These are phyloP conservation scores for Drechslerella coelobrocha DNA, from an alignment of 2,329 filamentous ascomycete species.

Conservation along the genomic window DNA sequence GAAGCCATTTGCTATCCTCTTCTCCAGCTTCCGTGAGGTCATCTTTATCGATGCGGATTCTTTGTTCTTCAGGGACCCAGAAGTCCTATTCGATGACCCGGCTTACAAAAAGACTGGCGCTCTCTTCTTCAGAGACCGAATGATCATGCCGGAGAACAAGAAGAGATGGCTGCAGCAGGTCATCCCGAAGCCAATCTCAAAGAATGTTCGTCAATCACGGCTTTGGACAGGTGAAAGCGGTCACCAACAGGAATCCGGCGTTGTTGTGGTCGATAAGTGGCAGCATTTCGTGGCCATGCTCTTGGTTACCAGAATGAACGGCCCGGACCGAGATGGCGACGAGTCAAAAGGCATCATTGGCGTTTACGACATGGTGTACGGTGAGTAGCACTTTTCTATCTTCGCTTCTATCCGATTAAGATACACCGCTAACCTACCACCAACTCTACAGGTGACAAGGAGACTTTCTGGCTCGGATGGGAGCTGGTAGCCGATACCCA, in stretches of 20 bases:
- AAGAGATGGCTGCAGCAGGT: slow-evolving; percentile 60
- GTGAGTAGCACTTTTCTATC: slow-evolving; percentile 52
- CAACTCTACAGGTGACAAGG: slow-evolving; percentile 60
- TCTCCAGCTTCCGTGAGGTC: slow-evolving; percentile 62
- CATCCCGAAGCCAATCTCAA: slow-evolving; percentile 60
- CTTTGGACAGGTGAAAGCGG: slow-evolving; percentile 58
- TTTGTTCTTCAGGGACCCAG: slow-evolving; percentile 60
- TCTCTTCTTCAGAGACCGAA: slow-evolving; percentile 62
- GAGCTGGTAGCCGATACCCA: slow-evolving; percentile 60
- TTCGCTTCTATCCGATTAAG: not conserved
- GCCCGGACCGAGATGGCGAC: slow-evolving; percentile 60
- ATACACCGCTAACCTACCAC: not conserved
- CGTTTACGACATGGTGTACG: slow-evolving; percentile 62
- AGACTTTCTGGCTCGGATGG: slow-evolving; percentile 64
- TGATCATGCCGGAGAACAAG: slow-evolving; percentile 59
- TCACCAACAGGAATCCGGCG: slow-evolving; percentile 61
- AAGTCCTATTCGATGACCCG: slow-evolving; percentile 60
- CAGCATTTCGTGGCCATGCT: slow-evolving; percentile 61
- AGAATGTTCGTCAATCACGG: slow-evolving; percentile 58
- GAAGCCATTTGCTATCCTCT: slow-evolving; percentile 62
- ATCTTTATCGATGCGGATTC: slow-evolving; percentile 62
- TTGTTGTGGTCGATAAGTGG: slow-evolving; percentile 62
- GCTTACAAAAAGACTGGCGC: slow-evolving; percentile 60
- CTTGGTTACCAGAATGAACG: slow-evolving; percentile 59
- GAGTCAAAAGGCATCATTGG: slow-evolving; percentile 57